Evolutionary conservation across 2,329 filamentous ascomycete genomes (phyloP).

Genomic region (Neophaeococcomyces mojaviensis): DNA sequence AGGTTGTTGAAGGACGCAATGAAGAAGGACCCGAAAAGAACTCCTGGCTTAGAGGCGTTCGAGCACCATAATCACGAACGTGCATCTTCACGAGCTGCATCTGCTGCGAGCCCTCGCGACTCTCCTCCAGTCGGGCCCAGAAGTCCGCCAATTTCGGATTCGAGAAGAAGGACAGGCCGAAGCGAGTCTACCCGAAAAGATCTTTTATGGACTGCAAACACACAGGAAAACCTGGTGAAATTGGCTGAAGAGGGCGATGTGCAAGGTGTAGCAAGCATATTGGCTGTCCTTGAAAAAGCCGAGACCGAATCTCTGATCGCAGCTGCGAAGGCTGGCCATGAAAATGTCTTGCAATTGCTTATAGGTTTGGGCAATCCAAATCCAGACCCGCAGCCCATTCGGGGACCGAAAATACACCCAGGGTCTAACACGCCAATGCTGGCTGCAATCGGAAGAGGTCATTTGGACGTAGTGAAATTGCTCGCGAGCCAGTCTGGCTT

Average conservation of each 20-base stretch:
- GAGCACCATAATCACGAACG: constrained; percentile 25
- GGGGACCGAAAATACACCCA: constrained; percentile 33
- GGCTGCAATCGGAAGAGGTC: constrained; percentile 81
- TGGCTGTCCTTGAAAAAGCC: constrained; percentile 46
- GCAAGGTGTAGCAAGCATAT: constrained; percentile 41
- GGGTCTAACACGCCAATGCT: constrained; percentile 89
- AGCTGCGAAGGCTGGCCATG: constrained; percentile 84
- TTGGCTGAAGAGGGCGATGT: constrained; percentile 45
- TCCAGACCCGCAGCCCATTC: constrained; percentile 62
- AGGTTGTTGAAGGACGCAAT: constrained; percentile 58
- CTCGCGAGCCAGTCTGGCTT: constrained; percentile 71
- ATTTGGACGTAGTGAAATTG: constrained; percentile 75
- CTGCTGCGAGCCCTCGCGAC: constrained; percentile 39
- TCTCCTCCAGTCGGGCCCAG: constrained; percentile 35
- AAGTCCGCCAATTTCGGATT: constrained; percentile 33
- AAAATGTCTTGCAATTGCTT: constrained; percentile 73
- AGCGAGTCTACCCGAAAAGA: constrained; percentile 45
- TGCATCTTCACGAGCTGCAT: constrained; percentile 34
- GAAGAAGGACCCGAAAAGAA: constrained; percentile 43
- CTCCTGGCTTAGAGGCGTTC: constrained; percentile 29
- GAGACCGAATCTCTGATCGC: constrained; percentile 85
- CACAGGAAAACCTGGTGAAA: constrained; percentile 41
- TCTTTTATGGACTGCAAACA: constrained; percentile 44
- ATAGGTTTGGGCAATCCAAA: constrained; percentile 60
- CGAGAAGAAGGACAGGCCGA: constrained; percentile 39